Evolutionary conservation across 2,329 filamentous ascomycete species (phyloP).

Genomic region (Fusarium sp.): DNA sequence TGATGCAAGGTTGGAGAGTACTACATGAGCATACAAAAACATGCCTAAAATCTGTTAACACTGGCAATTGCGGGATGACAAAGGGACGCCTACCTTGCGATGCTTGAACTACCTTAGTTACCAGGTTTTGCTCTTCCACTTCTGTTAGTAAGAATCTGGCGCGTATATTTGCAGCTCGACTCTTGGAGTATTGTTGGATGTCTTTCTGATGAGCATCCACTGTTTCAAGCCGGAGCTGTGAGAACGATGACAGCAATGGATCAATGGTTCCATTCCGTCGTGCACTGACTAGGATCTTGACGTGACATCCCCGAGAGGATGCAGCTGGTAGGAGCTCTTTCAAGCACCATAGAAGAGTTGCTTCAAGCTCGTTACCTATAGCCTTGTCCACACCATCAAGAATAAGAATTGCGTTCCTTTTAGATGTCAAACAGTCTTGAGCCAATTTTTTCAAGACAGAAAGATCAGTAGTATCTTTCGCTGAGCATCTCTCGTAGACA

Average conservation of each 20-base stretch:
- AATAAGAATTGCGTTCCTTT: accelerated
- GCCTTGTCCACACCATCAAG: background rate
- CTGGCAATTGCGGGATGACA: background rate
- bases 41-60: background rate
- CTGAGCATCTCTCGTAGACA: accelerated
- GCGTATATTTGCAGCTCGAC: accelerated
- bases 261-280: background rate
- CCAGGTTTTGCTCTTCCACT: accelerated
- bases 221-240: accelerated
- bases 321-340: accelerated
- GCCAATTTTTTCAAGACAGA: accelerated
- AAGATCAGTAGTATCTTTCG: accelerated
- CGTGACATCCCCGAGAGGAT: accelerated
- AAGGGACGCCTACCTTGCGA: background rate
- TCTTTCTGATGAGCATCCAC: accelerated
- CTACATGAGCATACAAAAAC: background rate
- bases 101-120: accelerated
- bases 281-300: background rate
- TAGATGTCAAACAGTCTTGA: accelerated
- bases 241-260: accelerated
- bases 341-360: accelerated
- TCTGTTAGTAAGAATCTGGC: accelerated
- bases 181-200: accelerated
- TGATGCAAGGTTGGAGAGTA: accelerated
- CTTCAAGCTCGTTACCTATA: accelerated